Percentiles rank a stretch among this genome's conserved stretches.
Conservation (phyloP, 228 moss, liverwort and hornwort species). For the Sphagnum fallax region DNA sequence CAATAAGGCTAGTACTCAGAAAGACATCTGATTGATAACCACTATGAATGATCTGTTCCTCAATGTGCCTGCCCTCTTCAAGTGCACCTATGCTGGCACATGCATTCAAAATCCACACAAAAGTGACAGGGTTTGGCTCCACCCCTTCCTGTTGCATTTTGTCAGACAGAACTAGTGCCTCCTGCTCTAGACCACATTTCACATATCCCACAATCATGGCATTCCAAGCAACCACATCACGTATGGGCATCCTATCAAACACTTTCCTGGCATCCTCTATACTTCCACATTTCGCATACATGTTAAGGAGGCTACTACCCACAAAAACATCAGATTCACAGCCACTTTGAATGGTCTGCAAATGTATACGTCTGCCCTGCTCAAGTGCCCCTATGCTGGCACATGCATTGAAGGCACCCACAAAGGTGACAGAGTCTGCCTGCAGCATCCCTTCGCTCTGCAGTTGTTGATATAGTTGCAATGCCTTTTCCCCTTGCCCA, state of each 20-base stretch:
- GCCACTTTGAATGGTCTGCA: neutral
- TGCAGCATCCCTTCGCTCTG: neutral
- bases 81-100: conserved; percentile 2
- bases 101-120: neutral
- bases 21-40: too few species aligned
- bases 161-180: neutral
- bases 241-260: neutral
- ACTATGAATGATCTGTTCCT: too few species aligned
- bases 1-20: too few species aligned
- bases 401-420: neutral
- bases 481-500: neutral
- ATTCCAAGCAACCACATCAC: neutral
- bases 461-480: neutral
- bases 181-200: neutral
- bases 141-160: neutral
- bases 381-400: neutral
- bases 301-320: neutral
- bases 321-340: neutral
- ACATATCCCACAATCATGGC: conserved; percentile 2
- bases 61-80: too few species aligned
- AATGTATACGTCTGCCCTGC: neutral
- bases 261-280: neutral
- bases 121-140: conserved; percentile 2
- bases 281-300: neutral
- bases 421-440: conserved; percentile 1